A percentile compares a stretch with the other conserved stretches of the same genome.
Evolutionary conservation across 1,139 yeast genomes (phyloP).

Genomic region (Diutina siamensis): DNA sequence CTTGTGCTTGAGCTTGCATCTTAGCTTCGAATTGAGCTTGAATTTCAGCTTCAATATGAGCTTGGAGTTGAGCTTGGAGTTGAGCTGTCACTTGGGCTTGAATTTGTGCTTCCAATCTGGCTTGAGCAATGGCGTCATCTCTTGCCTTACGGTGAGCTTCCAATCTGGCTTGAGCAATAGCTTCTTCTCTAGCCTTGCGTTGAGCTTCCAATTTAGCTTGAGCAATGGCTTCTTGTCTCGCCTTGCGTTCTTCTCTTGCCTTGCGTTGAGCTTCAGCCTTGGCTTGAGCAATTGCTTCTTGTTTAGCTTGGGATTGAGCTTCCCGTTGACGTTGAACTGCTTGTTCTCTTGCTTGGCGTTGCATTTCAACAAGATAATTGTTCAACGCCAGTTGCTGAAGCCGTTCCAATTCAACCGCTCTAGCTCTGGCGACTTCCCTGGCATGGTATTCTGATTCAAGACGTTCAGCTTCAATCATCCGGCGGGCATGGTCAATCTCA

Average conservation of each 20-base stretch:
- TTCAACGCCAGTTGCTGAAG: not conserved
- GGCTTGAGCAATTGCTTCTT: not conserved
- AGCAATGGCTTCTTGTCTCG: too few relatives aligned
- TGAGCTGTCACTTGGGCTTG: not conserved
- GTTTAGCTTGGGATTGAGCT: not conserved
- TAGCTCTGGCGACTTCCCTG: too few relatives aligned
- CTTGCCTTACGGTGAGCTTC: not conserved
- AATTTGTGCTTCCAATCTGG: not conserved
- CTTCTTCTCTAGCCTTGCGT: not conserved
- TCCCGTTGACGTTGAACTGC: not conserved
- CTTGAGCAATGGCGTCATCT: not conserved
- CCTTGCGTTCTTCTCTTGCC: too few relatives aligned
- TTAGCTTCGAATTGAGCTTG: not conserved
- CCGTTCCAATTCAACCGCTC: not conserved
- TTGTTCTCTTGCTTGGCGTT: not conserved
- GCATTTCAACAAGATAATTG: not conserved
- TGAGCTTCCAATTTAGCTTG: too few relatives aligned
- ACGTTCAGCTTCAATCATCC: too few relatives aligned
- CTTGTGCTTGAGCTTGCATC: not conserved
- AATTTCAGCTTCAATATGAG: not conserved
- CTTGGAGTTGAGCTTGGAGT: not conserved
- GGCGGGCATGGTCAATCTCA: not conserved
- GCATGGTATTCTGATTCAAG: too few relatives aligned
- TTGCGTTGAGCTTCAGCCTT: too few relatives aligned
- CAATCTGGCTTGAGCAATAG: not conserved